A percentile compares a stretch with the other conserved stretches of the same genome.
phyloP scores from a whole-genome alignment of 805 yeast species.

The Wickerhamomyces alni region DNA sequence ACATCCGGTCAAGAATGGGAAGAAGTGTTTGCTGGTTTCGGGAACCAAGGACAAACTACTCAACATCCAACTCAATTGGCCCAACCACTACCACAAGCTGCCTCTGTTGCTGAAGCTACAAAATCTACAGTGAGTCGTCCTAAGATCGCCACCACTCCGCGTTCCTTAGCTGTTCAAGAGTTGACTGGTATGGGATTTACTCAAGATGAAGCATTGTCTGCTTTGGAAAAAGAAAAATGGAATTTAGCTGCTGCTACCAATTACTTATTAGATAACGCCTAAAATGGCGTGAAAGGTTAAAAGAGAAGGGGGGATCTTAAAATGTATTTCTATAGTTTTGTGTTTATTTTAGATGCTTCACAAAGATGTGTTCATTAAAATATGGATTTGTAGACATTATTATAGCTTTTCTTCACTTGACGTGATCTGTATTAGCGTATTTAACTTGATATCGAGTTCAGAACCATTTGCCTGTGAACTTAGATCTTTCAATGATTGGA shows the following conservation, averaged over 20 bases:
- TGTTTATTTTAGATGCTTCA: background rate
- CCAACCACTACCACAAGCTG: slow-evolving; percentile 5
- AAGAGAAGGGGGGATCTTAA: no score
- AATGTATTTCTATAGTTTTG: no score
- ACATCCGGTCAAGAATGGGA: slow-evolving; percentile 71
- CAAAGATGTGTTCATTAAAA: no score
- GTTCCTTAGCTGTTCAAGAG: slow-evolving; percentile 62
- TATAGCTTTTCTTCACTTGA: background rate
- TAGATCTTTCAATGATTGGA: slow-evolving; percentile 9
- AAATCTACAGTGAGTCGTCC: slow-evolving; percentile 17
- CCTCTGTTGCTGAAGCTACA: background rate
- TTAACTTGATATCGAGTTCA: slow-evolving; percentile 7
- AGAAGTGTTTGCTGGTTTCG: slow-evolving; percentile 85
- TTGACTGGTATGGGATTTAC: slow-evolving; percentile 88
- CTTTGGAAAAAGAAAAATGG: slow-evolving; percentile 66
- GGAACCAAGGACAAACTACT: slow-evolving; percentile 37
- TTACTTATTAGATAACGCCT: slow-evolving; percentile 58
- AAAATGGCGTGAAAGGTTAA: no score
- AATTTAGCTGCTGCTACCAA: slow-evolving; percentile 85
- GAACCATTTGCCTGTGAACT: slow-evolving; percentile 7
- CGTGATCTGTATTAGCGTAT: slow-evolving; percentile 6
- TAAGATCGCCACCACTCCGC: slow-evolving; percentile 38
- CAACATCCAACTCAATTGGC: slow-evolving; percentile 3
- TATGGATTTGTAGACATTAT: background rate
- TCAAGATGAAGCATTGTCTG: slow-evolving; percentile 55